A percentile compares a stretch with the other conserved stretches of the same genome.
Conservation (phyloP, 495 filamentous ascomycete genomes). For the Sporormia fimetaria region DNA sequence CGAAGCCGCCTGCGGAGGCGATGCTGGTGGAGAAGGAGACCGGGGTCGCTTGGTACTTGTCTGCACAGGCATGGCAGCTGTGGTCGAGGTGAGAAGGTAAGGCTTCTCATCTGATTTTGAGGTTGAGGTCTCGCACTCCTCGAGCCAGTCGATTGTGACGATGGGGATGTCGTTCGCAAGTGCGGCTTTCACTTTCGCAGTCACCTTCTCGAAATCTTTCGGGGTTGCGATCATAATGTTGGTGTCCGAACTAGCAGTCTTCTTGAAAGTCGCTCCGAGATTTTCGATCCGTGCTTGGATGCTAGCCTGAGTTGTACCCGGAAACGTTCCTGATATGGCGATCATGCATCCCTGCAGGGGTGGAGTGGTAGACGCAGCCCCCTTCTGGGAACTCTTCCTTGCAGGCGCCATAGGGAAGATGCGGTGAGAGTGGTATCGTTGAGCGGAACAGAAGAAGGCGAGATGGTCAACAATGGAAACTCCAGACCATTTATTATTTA, state of each 20-base stretch:
- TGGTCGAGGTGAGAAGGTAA: slow-evolving; percentile 27
- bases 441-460: no score
- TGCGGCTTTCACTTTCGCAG: slow-evolving; percentile 20
- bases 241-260: slow-evolving; percentile 37
- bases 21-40: slow-evolving; percentile 12
- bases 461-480: no score
- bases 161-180: slow-evolving; percentile 39
- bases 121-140: slow-evolving; percentile 38
- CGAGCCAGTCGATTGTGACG: slow-evolving; percentile 53
- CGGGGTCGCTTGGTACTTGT: slow-evolving; percentile 10
- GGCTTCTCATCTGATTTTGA: slow-evolving; percentile 37
- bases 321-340: slow-evolving; percentile 51
- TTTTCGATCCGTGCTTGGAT: slow-evolving; percentile 37
- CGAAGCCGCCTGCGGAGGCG: slow-evolving; percentile 23
- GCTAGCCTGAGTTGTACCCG: slow-evolving; percentile 40
- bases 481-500: no score
- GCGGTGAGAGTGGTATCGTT: background rate
- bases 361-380: background rate
- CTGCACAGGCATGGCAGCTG: background rate
- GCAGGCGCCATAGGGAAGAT: slow-evolving; percentile 1
- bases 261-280: slow-evolving; percentile 41
- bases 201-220: slow-evolving; percentile 40
- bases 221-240: slow-evolving; percentile 52
- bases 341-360: slow-evolving; percentile 28
- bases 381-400: background rate